These are phyloP conservation scores for Veloboletus limbatus DNA, from an alignment of 1,284 basidiomycete species.

Conservation along the genomic window DNA sequence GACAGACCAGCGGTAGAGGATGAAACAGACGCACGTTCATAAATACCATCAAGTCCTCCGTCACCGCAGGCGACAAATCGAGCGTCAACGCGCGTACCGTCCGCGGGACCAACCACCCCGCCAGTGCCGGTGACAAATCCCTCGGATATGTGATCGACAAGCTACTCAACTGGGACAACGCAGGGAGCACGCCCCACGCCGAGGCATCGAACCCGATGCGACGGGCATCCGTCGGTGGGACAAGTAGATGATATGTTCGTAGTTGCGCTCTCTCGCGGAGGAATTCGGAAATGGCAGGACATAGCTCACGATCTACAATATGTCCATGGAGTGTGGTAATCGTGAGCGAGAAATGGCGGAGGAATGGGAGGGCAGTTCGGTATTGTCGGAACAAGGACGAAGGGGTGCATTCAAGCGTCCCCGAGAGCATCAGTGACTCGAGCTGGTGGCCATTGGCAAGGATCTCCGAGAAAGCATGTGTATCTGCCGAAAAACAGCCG, in stretches of 20 bases:
- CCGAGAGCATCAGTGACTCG: slow-evolving; percentile 55
- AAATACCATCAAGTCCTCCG: slow-evolving; percentile 35
- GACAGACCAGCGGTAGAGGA: slow-evolving; percentile 1
- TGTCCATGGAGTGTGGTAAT: slow-evolving; percentile 45
- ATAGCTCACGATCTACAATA: slow-evolving; percentile 55
- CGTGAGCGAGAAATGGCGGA: slow-evolving; percentile 59
- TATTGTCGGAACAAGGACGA: slow-evolving; percentile 50
- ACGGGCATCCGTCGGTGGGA: slow-evolving; percentile 47
- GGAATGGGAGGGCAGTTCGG: slow-evolving; percentile 48
- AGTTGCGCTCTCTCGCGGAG: slow-evolving; percentile 55
- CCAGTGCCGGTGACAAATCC: slow-evolving; percentile 60
- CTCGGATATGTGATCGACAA: slow-evolving; percentile 60
- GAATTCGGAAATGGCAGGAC: slow-evolving; percentile 66
- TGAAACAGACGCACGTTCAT: slow-evolving; percentile 36
- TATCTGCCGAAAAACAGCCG: slow-evolving; percentile 50
- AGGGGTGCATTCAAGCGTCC: slow-evolving; percentile 47
- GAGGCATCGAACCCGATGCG: slow-evolving; percentile 63
- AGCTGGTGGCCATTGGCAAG: slow-evolving; percentile 59
- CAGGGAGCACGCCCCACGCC: slow-evolving; percentile 68
- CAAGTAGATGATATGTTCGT: slow-evolving; percentile 50
- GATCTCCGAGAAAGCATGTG: slow-evolving; percentile 55
- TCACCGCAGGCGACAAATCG: slow-evolving; percentile 40
- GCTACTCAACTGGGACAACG: slow-evolving; percentile 46
- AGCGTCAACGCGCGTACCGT: slow-evolving; percentile 52
- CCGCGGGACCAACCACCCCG: slow-evolving; percentile 65